These are phyloP conservation scores for Tulasnella sp. DNA, from an alignment of 768 basidiomycete genomes.

Conservation along the genomic window DNA sequence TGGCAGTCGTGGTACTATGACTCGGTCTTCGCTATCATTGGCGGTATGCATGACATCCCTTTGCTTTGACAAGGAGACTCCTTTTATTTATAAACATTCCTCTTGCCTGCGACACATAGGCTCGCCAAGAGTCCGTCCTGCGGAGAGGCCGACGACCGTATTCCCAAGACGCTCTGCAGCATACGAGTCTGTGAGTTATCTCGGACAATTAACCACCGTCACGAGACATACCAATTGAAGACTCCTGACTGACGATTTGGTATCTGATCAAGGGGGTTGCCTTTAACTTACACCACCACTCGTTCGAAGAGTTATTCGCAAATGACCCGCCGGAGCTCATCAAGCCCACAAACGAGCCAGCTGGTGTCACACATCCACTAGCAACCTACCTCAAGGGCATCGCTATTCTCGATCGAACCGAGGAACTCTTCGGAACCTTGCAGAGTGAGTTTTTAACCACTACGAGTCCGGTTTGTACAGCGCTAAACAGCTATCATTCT, in stretches of 20 bases:
- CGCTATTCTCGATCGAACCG: constrained; percentile 5
- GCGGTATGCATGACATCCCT: background rate
- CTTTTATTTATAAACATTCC: background rate
- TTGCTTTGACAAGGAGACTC: background rate
- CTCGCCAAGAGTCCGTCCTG: background rate
- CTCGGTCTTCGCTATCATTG: constrained; percentile 4
- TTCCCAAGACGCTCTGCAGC: background rate
- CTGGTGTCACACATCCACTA: background rate
- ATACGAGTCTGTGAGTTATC: constrained; percentile 6
- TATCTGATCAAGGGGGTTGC: constrained; percentile 8
- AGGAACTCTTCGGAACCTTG: constrained; percentile 6
- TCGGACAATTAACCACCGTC: background rate
- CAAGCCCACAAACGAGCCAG: background rate
- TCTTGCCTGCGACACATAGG: background rate
- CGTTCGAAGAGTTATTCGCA: constrained; percentile 8
- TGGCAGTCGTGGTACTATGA: constrained; percentile 15
- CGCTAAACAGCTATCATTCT: background rate
- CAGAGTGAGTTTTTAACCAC: background rate
- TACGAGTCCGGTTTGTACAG: background rate
- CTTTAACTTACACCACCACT: background rate
- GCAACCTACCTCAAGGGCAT: constrained; percentile 11
- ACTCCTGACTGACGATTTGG: background rate
- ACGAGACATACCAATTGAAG: background rate
- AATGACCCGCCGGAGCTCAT: constrained; percentile 10
- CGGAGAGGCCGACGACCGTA: constrained; percentile 4